Base-by-base conservation (phyloP, 495 filamentous ascomycete genomes). In the Penicillium desertorum region DNA sequence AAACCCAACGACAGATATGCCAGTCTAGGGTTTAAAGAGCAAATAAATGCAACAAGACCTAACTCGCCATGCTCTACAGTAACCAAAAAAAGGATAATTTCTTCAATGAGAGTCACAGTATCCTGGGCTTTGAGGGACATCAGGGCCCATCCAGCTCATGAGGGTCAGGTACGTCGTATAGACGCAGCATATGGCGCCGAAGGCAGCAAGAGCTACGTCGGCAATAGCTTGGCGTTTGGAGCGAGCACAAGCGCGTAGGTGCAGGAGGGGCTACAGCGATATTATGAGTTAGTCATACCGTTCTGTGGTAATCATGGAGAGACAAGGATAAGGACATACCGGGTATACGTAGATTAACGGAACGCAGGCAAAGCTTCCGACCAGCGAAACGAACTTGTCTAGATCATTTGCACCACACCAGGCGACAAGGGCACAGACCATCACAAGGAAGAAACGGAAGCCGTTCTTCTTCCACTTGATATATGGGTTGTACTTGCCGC, bases 401-500 rank as follows among this genome's bases (percentile, higher is more conserved):
- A 98, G 78, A 75, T 97, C 88, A 60, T 90, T 88, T 4, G 94
- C 92, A 51, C 94, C 94, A 56, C 84, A 84, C 92, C 92, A 98
- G 1, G 92, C 92, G 59, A 97, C 86, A 41, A 88, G 64, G 3
- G 92, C 89, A 66, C 92, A 97, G 32, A 92, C 66, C 60, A 88
- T 81, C 52, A 98, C 94, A 41, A 96, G 82, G 64, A 92, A 84
- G 76, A 97, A 98, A 34, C 94, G 88, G 78, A 94, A 98, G 52
- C 86, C 77, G 62, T 98, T 98, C 85, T 98, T 98, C 80, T 95
- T 87, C 93, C 93, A 97, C 76, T 98, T 98, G 78, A 98, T 96
- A 51, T 84, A 88, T 1, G 88, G 89, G 71, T 97, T 96, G 70
- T 95, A 91, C 71, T 98, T 98, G 51, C 94, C 94, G 54, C 91